Evolutionary conservation across 139 green algal genomes (phyloP).

Genomic region (Spirogloea muscicola): DNA sequence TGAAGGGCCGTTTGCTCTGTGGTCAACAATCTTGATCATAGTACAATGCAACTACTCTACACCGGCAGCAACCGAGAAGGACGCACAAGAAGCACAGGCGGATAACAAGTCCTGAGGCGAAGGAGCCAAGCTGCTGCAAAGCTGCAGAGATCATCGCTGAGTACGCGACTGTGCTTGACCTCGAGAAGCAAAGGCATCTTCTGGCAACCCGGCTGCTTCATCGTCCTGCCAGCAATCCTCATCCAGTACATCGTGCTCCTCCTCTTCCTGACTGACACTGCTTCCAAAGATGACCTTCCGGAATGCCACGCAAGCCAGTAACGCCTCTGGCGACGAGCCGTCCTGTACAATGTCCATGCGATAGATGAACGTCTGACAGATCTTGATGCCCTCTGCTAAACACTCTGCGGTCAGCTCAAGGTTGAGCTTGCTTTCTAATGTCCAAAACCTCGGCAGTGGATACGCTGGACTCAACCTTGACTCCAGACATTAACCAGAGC

Average conservation of each 20-base stretch:
- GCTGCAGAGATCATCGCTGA: neutral
- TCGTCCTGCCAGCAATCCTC: too few relatives aligned
- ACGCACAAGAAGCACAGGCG: too few relatives aligned
- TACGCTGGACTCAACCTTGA: neutral
- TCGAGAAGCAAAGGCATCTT: constrained; percentile 19
- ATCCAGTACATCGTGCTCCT: neutral
- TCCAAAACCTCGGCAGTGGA: neutral
- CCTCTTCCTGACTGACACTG: neutral
- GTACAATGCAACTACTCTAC: constrained; percentile 1
- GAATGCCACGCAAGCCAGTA: constrained; percentile 31
- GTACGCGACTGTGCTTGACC: neutral
- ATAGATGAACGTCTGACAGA: too few relatives aligned
- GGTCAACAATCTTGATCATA: neutral
- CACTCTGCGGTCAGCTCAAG: too few relatives aligned
- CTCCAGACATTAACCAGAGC: neutral
- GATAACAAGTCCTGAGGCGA: too few relatives aligned
- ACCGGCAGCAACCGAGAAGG: neutral
- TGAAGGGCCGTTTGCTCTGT: neutral
- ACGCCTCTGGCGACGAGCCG: constrained; percentile 31
- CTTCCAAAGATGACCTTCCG: constrained; percentile 41
- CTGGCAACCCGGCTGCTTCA: neutral
- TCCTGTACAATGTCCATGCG: too few relatives aligned
- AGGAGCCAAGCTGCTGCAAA: constrained; percentile 1
- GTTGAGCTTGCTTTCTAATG: too few relatives aligned
- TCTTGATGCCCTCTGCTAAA: too few relatives aligned